Base-by-base conservation (phyloP, 305 asterid genomes). In the Fraxinus xanthoxyloides region DNA sequence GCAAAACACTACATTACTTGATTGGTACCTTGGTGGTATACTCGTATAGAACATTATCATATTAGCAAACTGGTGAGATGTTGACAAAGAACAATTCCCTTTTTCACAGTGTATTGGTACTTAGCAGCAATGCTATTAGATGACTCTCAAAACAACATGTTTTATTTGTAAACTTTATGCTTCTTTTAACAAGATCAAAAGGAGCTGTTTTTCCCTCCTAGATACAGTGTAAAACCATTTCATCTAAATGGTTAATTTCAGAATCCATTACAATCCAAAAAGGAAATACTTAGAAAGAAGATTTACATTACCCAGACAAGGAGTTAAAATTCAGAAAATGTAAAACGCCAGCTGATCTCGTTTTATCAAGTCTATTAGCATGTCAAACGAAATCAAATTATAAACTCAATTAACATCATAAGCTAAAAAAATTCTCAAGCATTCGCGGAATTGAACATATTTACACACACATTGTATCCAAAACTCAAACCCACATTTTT, bases 381-480 rank as follows among this genome's bases (percentile, higher is more conserved):
- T 30, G 46, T 72, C 84, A 26, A 61, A 30, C 26, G 26, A 26
- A 31, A 81, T 80, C 82, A 83, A 73, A 78, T 30, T 76, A 63
- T 40, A 80, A 85, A 61, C 72, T 56, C 10, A 70, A 21, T 9
- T 9, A 82, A 48, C 75, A 59, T 72, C 83, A 82, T 8, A 77
- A 17, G 26, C 63, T 36, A 54, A 26, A 12, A 79, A 79, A 36
- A 75, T 5, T 48, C 56, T 12, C 59, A 48, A 48, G 59, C 19
- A 48, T 48, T 3, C 59, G 4, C 63, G 28, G 67, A 5, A 19
- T 56, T 56, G n/a, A 59, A 59, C 70, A 21, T 59, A 21, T 21
- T 21, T 67, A 65, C 72, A 77, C 75, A 73, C 75, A 73, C 85
- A 82, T 85, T 83, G 80, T 72, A 84, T 72, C 87, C 67, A 30